Base-by-base conservation (phyloP, 805 yeast genomes). In the Schwanniomyces polymorphus region DNA sequence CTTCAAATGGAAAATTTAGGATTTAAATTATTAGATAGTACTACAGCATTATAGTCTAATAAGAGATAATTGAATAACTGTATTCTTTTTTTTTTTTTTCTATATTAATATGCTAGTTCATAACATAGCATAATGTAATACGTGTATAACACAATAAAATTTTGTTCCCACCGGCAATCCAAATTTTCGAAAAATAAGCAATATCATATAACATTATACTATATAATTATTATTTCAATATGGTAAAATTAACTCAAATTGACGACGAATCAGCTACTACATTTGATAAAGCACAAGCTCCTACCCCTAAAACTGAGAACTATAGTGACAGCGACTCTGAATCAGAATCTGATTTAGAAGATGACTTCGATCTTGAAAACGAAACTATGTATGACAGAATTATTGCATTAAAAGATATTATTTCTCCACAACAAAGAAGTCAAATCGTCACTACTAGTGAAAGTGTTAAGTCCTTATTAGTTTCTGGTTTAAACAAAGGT, bases 311-410 rank as follows among this genome's bases (percentile, higher is more conserved):
- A 53, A 56, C 64, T 27, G 74, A 74, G 44, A 53, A 53, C 28
- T 53, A 46, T 47, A 50, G 49, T 42, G 70, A 64, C 40, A 65
- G 68, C 38, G 68, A 71, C 25, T 68, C 61, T 29, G 70, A 64
- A 9, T 60, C 65, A 37, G 88, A 82, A 35, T 72, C 78, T 26
- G 88, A 75, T 44, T 64, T 67, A 45, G 85, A 84, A 48, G 89
- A 84, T 52, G 95, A 88, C 57, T 88, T 81, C 55, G 89, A 88
- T 64, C 59, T 75, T 48, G 88, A 84, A 61, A 82, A 85, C 63
- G 99, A 94, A 76, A 85, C 97, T 27, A 55, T 94, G 14, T 70
- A 76, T 50, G 98, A 94, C 59, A 87, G 99, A 80, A 68, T 94
- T 53, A 81, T 82, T 52, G 99, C 99, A 43, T 80, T 94, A 60